Evolutionary conservation across 2,329 filamentous ascomycete species (phyloP).

Genomic region (Alternaria ventricosa): DNA sequence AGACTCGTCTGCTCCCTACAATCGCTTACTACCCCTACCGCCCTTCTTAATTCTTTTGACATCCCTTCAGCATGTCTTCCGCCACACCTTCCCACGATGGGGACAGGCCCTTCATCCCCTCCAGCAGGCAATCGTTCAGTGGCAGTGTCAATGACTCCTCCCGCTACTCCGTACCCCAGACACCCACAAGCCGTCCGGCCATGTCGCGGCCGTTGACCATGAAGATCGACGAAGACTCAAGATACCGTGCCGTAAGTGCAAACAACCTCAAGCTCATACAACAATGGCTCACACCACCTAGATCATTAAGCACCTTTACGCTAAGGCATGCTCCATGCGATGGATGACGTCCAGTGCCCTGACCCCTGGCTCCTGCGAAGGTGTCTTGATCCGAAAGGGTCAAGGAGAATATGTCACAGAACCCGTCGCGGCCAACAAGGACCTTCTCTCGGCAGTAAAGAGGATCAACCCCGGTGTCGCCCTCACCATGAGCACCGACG

Average conservation of each 20-base stretch:
- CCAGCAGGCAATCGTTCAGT: slow-evolving; percentile 17
- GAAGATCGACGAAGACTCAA: slow-evolving; percentile 34
- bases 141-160: slow-evolving; percentile 12
- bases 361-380: slow-evolving; percentile 52
- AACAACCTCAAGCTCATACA: neutral
- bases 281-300: slow-evolving; percentile 9
- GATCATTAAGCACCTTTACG: slow-evolving; percentile 39
- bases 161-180: slow-evolving; percentile 12
- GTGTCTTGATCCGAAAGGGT: slow-evolving; percentile 73
- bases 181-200: slow-evolving; percentile 10
- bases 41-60: slow-evolving; percentile 1
- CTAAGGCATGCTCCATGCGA: slow-evolving; percentile 30
- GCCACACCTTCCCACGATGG: slow-evolving; percentile 5
- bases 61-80: slow-evolving; percentile 14
- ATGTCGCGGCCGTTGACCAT: slow-evolving; percentile 19
- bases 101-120: slow-evolving; percentile 10
- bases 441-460: slow-evolving; percentile 53
- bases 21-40: slow-evolving; percentile 9
- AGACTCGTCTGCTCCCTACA: slow-evolving; percentile 5
- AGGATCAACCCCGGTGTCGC: slow-evolving; percentile 56
- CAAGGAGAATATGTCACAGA: slow-evolving; percentile 70
- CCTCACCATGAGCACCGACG: slow-evolving; percentile 58
- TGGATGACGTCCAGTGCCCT: slow-evolving; percentile 26
- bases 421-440: slow-evolving; percentile 48
- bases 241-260: slow-evolving; percentile 30